phyloP scores from a whole-genome alignment of 768 basidiomycete genomes.

The Lactifluus rugatus region DNA sequence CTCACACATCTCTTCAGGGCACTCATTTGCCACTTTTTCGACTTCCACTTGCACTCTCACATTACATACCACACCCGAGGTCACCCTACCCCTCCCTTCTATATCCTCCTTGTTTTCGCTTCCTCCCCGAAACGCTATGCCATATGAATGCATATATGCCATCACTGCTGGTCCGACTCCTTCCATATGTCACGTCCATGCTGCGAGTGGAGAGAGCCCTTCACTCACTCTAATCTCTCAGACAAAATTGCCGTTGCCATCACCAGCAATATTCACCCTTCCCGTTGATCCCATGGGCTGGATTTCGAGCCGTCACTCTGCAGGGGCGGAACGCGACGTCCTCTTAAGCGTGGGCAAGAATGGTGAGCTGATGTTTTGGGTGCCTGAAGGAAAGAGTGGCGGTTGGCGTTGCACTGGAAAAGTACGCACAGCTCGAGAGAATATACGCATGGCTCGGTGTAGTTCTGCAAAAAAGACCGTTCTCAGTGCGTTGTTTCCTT shows the following conservation, averaged over 20 bases:
- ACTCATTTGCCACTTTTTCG: slow-evolving; percentile 50
- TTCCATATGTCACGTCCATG: slow-evolving; percentile 45
- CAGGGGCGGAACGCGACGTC: slow-evolving; percentile 48
- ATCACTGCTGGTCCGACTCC: slow-evolving; percentile 46
- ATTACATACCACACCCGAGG: slow-evolving; percentile 41
- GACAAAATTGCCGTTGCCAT: slow-evolving; percentile 42
- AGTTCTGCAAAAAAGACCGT: slow-evolving; percentile 91
- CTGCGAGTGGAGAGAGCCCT: slow-evolving; percentile 28
- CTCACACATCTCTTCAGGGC: slow-evolving; percentile 32
- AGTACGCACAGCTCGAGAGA: slow-evolving; percentile 60
- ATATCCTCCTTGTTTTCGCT: slow-evolving; percentile 57
- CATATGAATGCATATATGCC: slow-evolving; percentile 52
- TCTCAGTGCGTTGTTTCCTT: slow-evolving; percentile 44
- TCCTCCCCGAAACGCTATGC: slow-evolving; percentile 30
- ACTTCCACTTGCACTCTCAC: slow-evolving; percentile 37
- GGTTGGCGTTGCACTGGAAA: slow-evolving; percentile 61
- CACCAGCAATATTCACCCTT: slow-evolving; percentile 39
- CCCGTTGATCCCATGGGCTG: slow-evolving; percentile 88
- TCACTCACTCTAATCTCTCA: slow-evolving; percentile 40
- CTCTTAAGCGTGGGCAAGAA: slow-evolving; percentile 66
- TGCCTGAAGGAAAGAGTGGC: slow-evolving; percentile 29
- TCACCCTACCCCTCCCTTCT: slow-evolving; percentile 37
- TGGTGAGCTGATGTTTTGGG: slow-evolving; percentile 87
- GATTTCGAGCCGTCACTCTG: slow-evolving; percentile 30
- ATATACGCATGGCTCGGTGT: slow-evolving; percentile 65